Conservation (phyloP, 495 filamentous ascomycete genomes). For the Lasiosphaeriaceae sp. region DNA sequence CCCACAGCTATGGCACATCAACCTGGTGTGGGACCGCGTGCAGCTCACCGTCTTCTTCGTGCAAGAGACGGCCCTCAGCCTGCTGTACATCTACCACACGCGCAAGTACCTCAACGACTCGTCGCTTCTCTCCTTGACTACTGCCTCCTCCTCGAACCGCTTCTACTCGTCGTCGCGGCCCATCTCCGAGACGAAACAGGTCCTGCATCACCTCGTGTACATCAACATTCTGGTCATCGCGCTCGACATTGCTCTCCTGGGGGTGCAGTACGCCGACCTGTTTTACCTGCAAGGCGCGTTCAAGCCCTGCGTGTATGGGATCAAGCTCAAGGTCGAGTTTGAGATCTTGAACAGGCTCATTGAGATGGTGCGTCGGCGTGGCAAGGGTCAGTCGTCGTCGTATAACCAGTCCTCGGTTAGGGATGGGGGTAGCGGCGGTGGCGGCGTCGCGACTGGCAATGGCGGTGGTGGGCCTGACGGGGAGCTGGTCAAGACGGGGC, state of each 20-base stretch:
- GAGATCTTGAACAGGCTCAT: slow-evolving; percentile 45
- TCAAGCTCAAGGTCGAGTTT: slow-evolving; percentile 55
- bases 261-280: slow-evolving; percentile 43
- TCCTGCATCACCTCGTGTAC: slow-evolving; percentile 41
- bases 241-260: slow-evolving; percentile 47
- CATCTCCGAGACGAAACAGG: slow-evolving; percentile 16
- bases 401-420: not conserved
- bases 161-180: not conserved
- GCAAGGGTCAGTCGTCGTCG: not conserved
- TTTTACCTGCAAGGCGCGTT: slow-evolving; percentile 48
- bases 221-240: slow-evolving; percentile 48
- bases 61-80: slow-evolving; percentile 33
- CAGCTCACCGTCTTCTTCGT: slow-evolving; percentile 37
- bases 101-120: slow-evolving; percentile 26
- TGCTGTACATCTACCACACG: slow-evolving; percentile 38
- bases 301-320: slow-evolving; percentile 49
- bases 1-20: slow-evolving; percentile 11
- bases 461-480: not conserved
- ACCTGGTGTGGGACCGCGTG: slow-evolving; percentile 30
- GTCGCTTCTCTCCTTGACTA: slow-evolving; percentile 21
- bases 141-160: slow-evolving; percentile 29
- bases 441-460: not conserved
- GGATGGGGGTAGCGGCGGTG: not conserved
- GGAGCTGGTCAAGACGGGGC: no score
- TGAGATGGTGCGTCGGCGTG: slow-evolving; percentile 12